Evolutionary conservation across 345 rosid genomes (phyloP), one percentile per base, ranked within the genome.

Genomic region (Toxicodendron radicans): DNA sequence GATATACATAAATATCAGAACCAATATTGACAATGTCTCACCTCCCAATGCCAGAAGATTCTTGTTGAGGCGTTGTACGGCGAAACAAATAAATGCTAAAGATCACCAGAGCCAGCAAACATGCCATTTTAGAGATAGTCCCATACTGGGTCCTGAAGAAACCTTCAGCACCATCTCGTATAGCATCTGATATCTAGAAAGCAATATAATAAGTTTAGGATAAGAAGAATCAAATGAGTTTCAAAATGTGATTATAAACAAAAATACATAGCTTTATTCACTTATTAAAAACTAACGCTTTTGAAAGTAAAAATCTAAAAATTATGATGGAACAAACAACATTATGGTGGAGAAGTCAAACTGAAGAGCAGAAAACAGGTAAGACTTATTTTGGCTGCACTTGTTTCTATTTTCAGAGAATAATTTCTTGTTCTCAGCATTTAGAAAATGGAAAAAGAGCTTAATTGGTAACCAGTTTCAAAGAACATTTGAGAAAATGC

Each of bases 141-240:
- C 97, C 91, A 79, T 95, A 95, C 76, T 95, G 98, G 58, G 98
- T 95, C 88, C 97, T 93, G 78, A 95, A 92, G 85, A 90, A 93
- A 35, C 99, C 99, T 85, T 93, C 98, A 73, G 98, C 98, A 76
- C 98, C 99, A 82, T 95, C 99, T 58, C 97, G 97, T 79, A 95
- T 95, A 53, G 99, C 98, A 82, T 95, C 99, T 74, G 99, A 91
- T 88, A 95, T 93, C 99, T 95, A 79, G 66, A 64, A 83, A 80
- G 73, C 66, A 76, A 74, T 60, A 76, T 57, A 23, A 85, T 75
- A 74, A 73, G 81, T 66, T 85, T 72, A 79, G 49, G 76, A 52
- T 30, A 69, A 70, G 70, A 71, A 70, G 70, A 72, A 75, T 32
- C 58, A 49, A 64, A 53, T 6, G 54, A 49, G 58, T 70, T 56